Base-by-base conservation (phyloP, 2,329 filamentous ascomycete species). In the Pyrenophora seminiperda region DNA sequence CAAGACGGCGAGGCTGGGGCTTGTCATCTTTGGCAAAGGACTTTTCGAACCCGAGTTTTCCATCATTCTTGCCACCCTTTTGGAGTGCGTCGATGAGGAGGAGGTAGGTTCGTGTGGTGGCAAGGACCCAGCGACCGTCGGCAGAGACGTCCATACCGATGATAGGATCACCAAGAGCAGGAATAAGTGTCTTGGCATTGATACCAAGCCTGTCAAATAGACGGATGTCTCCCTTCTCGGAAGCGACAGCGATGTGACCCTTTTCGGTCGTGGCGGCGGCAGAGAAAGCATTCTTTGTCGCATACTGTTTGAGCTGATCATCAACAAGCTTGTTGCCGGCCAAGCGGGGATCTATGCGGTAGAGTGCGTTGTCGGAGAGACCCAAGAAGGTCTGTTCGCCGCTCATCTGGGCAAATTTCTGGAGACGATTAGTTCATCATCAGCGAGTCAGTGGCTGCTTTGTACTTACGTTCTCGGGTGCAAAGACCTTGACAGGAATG, bases 381-480 rank as follows among this genome's bases (percentile, higher is more conserved):
- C 94, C 94, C 7, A 99, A 79, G 80, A 99, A 97, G 0, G 94
- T 95, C 67, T 96, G 91, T 70, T 96, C 91, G 52, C 87, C 86
- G 0, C 91, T 97, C 88, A 96, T 96, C 77, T 99, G 94, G 1
- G 94, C 87, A 67, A 97, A 99, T 83, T 99, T 99, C 82, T 84
- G 47, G 7, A 18, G 7, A n/a, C 5, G 53, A 68, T 75, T 61
- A 71, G 64, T 37, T 46, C 13, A 5, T 32, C 29, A 20, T 48
- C 10, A 15, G 7, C 13, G 7, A 29, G 22, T 1, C 20, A 5
- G 24, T 13, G 6, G 29, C 17, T 20, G 3, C 11, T 7, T 1
- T 27, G 3, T 7, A 72, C 79, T 72, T 75, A 83, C 82, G 52
- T 88, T 96, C 73, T 97, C 92, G 0, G 94, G 94, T 0, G 90